Percentiles rank a stretch among this genome's conserved stretches.
These are phyloP conservation scores for Rhodotorula sp. DNA, from an alignment of 1,284 basidiomycete species.

Conservation along the genomic window DNA sequence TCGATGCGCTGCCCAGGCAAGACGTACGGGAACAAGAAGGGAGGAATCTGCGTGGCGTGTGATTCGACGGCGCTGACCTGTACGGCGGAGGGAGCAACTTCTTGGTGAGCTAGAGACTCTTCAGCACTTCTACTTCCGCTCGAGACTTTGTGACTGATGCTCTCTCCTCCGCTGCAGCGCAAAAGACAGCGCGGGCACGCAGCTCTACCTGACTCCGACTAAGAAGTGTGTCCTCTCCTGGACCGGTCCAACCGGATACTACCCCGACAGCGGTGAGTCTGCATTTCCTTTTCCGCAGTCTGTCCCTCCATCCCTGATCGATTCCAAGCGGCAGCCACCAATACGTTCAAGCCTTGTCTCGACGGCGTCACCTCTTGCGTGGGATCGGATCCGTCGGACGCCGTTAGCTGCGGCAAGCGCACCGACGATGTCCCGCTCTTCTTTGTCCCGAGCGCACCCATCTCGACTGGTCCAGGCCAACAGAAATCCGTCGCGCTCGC, in stretches of 20 bases:
- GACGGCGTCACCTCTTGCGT: not conserved
- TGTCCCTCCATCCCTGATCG: too few relatives aligned
- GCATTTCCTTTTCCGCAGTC: too few relatives aligned
- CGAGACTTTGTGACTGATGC: too few relatives aligned
- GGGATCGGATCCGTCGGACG: not conserved
- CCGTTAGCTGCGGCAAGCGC: not conserved
- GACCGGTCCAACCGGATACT: constrained; percentile 2
- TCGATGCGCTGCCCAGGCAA: not conserved
- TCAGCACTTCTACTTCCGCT: too few relatives aligned
- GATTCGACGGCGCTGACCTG: not conserved
- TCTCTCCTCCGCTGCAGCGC: not conserved
- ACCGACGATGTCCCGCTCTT: not conserved
- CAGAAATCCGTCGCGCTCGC: not conserved
- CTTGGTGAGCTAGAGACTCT: not conserved
- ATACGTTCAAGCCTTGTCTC: not conserved
- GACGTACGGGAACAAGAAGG: not conserved
- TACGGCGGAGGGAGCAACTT: not conserved
- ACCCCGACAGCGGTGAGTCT: not conserved
- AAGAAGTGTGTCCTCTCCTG: constrained; percentile 1
- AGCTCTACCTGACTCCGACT: constrained; percentile 1
- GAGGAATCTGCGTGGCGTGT: not conserved
- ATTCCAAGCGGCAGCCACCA: not conserved
- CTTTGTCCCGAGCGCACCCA: not conserved
- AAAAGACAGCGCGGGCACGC: not conserved
- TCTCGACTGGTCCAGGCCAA: not conserved